Base-by-base conservation (phyloP, 257 asterid species). In the Fraxinus cuspidata region DNA sequence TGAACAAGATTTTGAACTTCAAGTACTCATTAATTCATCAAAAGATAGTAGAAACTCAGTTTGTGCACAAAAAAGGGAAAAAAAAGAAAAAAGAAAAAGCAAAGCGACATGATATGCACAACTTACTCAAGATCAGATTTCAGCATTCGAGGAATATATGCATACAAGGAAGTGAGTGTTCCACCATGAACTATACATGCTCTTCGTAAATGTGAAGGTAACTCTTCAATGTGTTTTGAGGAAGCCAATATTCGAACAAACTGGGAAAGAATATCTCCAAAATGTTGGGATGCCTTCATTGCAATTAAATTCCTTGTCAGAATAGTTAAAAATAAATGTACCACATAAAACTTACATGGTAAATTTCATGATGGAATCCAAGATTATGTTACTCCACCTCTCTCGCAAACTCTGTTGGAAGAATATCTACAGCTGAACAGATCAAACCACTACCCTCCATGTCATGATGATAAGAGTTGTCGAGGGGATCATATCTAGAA, bases 331-430 rank as follows among this genome's bases (percentile, higher is more conserved):
- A 58, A 53, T 38, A 67, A 78, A 84, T 23, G 29, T 42, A 37
- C 21, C 51, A 74, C 42, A 44, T 60, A 44, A 31, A 72, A 32
- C 32, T 35, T 66, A 21, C 40, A 68, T 23, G 68, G 15, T 38
- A 34, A 63, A 78, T n/a, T 21, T 32, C 74, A 40, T 64, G 49
- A 51, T 47, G 60, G 71, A 38, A 69, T 34, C 37, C 34, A 83
- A 38, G 69, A 32, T 70, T 19, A 16, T 70, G 70, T 32, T 75
- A 35, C 6, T 67, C 38, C 71, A 93, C 99, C 98, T 93, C 99
- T 87, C 89, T 90, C 1, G 99, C 99, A 77, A 91, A 90, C 87
- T 95, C 97, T 0, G 99, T 95, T 0, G 99, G 99, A 73, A 95
- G 99, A 85, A 93, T 93, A 86, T 95, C 99, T 21, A 95, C 93